Evolutionary conservation across 1,284 basidiomycete genomes (phyloP), one percentile per base, ranked within the genome.

Genomic region (Schizopora paradoxa): DNA sequence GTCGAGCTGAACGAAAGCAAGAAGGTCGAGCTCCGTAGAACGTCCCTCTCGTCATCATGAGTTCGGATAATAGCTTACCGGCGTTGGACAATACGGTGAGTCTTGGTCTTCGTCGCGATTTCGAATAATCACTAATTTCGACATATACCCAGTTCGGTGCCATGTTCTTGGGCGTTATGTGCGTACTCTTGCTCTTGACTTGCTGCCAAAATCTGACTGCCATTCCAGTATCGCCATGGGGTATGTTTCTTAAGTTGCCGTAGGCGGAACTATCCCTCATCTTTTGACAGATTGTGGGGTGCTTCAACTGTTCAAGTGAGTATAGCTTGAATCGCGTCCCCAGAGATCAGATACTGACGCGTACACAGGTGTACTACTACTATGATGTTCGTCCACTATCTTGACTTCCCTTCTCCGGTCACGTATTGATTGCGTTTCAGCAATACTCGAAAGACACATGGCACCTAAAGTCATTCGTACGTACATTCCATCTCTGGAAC

Each of bases 141-240:
- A n/a, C n/a, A n/a, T n/a, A n/a, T n/a, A n/a, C n/a, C n/a, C n/a
- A n/a, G n/a, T n/a, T n/a, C n/a, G n/a, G n/a, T n/a, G n/a, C n/a
- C n/a, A n/a, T n/a, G n/a, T n/a, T n/a, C n/a, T n/a, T n/a, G n/a
- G n/a, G n/a, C n/a, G n/a, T n/a, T n/a, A n/a, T n/a, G n/a, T n/a
- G n/a, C n/a, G n/a, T n/a, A n/a, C n/a, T n/a, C n/a, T n/a, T n/a
- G n/a, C n/a, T n/a, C n/a, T n/a, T n/a, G n/a, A n/a, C n/a, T n/a
- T n/a, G n/a, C n/a, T n/a, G n/a, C n/a, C n/a, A n/a, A n/a, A n/a
- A n/a, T n/a, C n/a, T n/a, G n/a, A n/a, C n/a, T n/a, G n/a, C n/a
- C n/a, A n/a, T n/a, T n/a, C n/a, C n/a, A 50, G 48, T 4, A 26
- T 35, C 22, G 38, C 48, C n/a, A 50, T 50, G 48, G 38, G 33